phyloP scores from a whole-genome alignment of 2,329 filamentous ascomycete species.

The Fusarium foetens region DNA sequence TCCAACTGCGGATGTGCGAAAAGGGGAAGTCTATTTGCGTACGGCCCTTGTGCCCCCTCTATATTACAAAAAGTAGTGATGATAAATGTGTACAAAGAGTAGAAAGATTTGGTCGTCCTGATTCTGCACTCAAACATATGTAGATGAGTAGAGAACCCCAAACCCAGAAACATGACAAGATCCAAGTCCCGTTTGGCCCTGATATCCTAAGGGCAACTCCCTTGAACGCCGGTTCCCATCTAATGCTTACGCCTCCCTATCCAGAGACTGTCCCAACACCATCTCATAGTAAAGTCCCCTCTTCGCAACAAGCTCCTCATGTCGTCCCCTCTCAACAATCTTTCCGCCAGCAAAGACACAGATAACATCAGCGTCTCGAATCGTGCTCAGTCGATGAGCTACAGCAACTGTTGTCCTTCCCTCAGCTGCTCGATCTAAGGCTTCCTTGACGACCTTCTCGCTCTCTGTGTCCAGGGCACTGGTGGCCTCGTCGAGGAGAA shows the following conservation, averaged over 20 bases:
- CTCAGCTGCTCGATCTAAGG: slow-evolving; percentile 60
- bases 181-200: neutral
- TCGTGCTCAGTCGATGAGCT: slow-evolving; percentile 67
- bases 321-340: slow-evolving; percentile 69
- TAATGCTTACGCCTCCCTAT: slow-evolving; percentile 45
- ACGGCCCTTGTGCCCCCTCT: neutral
- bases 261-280: slow-evolving; percentile 58
- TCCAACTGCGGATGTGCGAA: neutral
- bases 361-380: slow-evolving; percentile 70
- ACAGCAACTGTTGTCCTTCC: slow-evolving; percentile 69
- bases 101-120: neutral
- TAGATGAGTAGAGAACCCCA: neutral
- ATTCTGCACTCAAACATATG: neutral
- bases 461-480: slow-evolving; percentile 70
- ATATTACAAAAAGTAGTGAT: neutral
- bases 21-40: neutral
- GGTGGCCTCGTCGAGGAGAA: slow-evolving; percentile 80
- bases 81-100: neutral
- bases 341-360: slow-evolving; percentile 63
- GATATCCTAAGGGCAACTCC: neutral
- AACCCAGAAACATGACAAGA: neutral
- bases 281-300: slow-evolving; percentile 64
- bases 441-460: slow-evolving; percentile 72
- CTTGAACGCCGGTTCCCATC: neutral
- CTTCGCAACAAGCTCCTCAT: slow-evolving; percentile 64